phyloP scores from a whole-genome alignment of 352 stramenopile genomes.

The Phytophthora chlamydospora region DNA sequence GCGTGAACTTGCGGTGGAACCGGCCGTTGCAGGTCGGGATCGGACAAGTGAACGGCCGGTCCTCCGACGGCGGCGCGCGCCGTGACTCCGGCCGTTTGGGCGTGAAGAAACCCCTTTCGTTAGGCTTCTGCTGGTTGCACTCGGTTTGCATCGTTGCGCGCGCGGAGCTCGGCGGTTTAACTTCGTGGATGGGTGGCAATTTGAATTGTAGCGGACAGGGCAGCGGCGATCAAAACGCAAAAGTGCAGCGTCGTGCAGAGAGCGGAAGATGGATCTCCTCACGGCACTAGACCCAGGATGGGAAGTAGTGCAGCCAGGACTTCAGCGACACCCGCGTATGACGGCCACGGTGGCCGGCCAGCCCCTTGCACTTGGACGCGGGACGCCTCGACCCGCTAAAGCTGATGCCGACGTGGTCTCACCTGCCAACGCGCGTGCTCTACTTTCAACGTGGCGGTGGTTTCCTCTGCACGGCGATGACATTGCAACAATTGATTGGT shows the following conservation, averaged over 20 bases:
- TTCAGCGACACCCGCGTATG: conserved; percentile 14
- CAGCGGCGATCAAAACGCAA: conserved; percentile 23
- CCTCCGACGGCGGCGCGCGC: conserved; percentile 32
- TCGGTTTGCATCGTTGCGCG: conserved; percentile 29
- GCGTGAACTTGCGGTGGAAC: conserved; percentile 76
- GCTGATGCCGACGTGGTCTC: conserved; percentile 18
- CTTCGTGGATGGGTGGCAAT: conserved; percentile 33
- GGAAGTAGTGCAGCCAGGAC: conserved; percentile 25
- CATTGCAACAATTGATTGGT: conserved; percentile 21
- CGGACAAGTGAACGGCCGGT: conserved; percentile 56
- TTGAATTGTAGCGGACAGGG: conserved; percentile 43
- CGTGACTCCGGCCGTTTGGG: conserved; percentile 18
- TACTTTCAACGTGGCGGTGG: not conserved
- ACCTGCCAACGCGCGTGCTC: not conserved
- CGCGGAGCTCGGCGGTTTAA: conserved; percentile 10
- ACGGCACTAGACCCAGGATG: conserved; percentile 37
- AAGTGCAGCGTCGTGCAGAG: conserved; percentile 26
- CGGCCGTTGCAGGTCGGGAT: conserved; percentile 53
- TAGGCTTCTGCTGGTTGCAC: conserved; percentile 27
- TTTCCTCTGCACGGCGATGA: conserved; percentile 13
- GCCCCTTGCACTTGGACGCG: conserved; percentile 1
- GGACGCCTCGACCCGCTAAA: conserved; percentile 9
- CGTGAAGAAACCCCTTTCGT: conserved; percentile 13
- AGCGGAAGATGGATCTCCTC: conserved; percentile 35
- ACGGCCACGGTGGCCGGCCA: conserved; percentile 1